These are phyloP conservation scores for Blastosporella zonata DNA, from an alignment of 1,284 basidiomycete genomes.

Conservation along the genomic window DNA sequence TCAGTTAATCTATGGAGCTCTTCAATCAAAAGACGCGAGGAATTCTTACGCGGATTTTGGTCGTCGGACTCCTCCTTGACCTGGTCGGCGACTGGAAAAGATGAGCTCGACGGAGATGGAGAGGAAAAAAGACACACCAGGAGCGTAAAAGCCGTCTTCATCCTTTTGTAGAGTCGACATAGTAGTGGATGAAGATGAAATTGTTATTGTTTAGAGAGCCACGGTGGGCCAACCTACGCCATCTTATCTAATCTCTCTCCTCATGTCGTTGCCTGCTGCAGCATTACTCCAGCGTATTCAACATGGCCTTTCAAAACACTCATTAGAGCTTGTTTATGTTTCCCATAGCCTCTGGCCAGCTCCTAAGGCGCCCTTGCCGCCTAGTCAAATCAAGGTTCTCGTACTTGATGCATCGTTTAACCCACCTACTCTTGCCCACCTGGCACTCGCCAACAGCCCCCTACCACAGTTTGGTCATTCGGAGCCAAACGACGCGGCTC, in stretches of 20 bases:
- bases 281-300: constrained; percentile 44
- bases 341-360: constrained; percentile 59
- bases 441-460: constrained; percentile 64
- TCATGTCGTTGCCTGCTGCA: constrained; percentile 1
- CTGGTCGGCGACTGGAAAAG: not conserved
- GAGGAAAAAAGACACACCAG: constrained; percentile 33
- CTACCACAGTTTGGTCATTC: constrained; percentile 12
- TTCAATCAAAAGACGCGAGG: not conserved
- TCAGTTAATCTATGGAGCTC: not conserved
- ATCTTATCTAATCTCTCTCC: constrained; percentile 20
- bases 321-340: constrained; percentile 53
- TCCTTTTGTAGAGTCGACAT: constrained; percentile 57
- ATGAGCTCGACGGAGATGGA: constrained; percentile 12
- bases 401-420: constrained; percentile 95
- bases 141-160: constrained; percentile 70
- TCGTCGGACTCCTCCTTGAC: constrained; percentile 19
- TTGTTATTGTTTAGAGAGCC: constrained; percentile 6
- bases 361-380: constrained; percentile 21
- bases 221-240: not conserved
- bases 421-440: constrained; percentile 87
- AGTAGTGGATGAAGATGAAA: constrained; percentile 6
- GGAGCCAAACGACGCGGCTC: constrained; percentile 9
- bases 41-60: constrained; percentile 22
- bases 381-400: constrained; percentile 44
- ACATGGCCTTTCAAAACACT: constrained; percentile 35